phyloP scores from a whole-genome alignment of 805 yeast species.

The Kazachstania taianensis region DNA sequence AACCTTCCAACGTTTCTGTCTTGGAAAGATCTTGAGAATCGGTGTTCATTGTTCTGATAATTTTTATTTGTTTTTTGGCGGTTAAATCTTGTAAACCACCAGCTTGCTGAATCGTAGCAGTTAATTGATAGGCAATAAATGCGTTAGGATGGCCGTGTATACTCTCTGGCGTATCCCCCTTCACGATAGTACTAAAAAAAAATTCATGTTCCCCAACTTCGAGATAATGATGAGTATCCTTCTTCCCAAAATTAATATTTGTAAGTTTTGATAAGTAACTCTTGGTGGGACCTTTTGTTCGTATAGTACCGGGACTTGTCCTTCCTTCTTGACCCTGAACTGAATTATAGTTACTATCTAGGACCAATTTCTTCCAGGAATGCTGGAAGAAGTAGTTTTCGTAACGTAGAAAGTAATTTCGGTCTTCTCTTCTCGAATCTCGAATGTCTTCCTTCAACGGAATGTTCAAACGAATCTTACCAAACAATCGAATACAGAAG shows the following conservation, averaged over 20 bases:
- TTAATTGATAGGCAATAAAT: slow-evolving; percentile 58
- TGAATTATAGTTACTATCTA: too few species aligned
- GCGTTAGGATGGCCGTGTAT: slow-evolving; percentile 85
- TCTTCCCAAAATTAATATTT: background rate
- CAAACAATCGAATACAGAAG: slow-evolving; percentile 53
- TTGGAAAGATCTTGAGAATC: slow-evolving; percentile 84
- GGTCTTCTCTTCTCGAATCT: background rate
- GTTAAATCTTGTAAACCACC: slow-evolving; percentile 56
- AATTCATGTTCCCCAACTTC: slow-evolving; percentile 78
- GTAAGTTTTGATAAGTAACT: background rate
- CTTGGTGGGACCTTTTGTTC: background rate
- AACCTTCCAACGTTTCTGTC: slow-evolving; percentile 86
- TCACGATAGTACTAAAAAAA: slow-evolving; percentile 77
- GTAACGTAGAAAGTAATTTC: slow-evolving; percentile 26
- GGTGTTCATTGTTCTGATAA: slow-evolving; percentile 77
- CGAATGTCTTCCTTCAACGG: slow-evolving; percentile 19
- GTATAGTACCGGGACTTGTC: too few species aligned
- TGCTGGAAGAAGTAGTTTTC: slow-evolving; percentile 65
- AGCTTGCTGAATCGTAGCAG: slow-evolving; percentile 76
- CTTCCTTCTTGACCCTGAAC: too few species aligned
- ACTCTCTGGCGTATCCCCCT: slow-evolving; percentile 79
- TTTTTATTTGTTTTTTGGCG: slow-evolving; percentile 63
- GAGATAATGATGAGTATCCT: slow-evolving; percentile 17
- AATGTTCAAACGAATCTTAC: slow-evolving; percentile 59
- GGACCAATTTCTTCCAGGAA: slow-evolving; percentile 49